Percentiles rank a stretch among this genome's conserved stretches.
Conservation (phyloP, 1,284 basidiomycete genomes). For the Rhodotorula sp. region DNA sequence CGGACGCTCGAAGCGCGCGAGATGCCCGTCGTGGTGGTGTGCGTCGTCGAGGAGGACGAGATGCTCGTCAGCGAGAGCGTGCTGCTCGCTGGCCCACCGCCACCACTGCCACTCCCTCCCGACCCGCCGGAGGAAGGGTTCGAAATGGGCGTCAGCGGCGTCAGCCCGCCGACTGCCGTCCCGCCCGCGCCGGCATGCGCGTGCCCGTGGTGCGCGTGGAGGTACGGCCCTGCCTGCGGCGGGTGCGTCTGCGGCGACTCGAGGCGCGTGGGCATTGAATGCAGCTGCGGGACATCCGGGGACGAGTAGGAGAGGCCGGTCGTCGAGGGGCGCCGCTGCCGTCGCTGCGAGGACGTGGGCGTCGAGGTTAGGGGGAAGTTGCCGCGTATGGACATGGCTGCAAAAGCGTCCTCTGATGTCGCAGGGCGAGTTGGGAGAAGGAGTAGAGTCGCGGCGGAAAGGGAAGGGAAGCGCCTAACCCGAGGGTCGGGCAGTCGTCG, state of each 20-base stretch:
- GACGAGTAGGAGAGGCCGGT: conserved; percentile 10
- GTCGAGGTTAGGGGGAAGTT: conserved; percentile 4
- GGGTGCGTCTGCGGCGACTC: conserved; percentile 11
- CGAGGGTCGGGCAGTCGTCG: no score
- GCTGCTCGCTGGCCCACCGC: neutral
- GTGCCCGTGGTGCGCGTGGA: neutral
- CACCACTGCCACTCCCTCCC: neutral
- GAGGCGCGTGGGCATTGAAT: conserved; percentile 9
- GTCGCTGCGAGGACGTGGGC: neutral
- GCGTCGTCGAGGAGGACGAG: conserved; percentile 20
- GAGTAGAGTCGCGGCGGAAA: neutral
- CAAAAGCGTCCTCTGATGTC: neutral
- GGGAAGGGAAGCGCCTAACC: neutral
- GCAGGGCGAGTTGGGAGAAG: neutral
- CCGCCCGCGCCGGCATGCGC: neutral
- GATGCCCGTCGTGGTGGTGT: conserved; percentile 22
- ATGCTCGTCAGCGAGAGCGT: conserved; percentile 12
- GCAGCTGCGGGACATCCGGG: conserved; percentile 13
- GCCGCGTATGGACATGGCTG: conserved; percentile 9
- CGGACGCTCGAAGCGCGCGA: conserved; percentile 17
- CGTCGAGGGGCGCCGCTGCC: neutral
- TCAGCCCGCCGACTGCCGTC: neutral
- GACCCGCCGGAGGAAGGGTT: neutral
- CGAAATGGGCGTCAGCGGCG: conserved; percentile 1
- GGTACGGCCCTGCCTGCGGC: conserved; percentile 1